Evolutionary conservation across 345 rosid genomes (phyloP), one percentile per base, ranked within the genome.

Genomic region (Melaleuca alternifolia): DNA sequence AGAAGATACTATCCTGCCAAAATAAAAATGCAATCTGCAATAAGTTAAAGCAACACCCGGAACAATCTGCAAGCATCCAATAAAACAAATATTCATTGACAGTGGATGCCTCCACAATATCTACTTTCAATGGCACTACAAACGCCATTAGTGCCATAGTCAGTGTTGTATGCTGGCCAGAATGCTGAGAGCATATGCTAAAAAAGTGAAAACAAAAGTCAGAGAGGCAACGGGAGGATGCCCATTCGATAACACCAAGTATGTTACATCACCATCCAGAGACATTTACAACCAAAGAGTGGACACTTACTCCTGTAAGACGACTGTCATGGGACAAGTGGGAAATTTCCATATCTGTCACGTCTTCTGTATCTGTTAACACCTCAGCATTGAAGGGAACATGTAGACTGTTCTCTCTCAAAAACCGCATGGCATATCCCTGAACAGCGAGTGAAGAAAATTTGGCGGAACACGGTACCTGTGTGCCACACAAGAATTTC

Each of bases 1-100:
- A 95, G 89, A 98, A 98, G 85, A 98, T 94, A 91, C 96, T 95
- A 91, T 96, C 97, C 99, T 98, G 98, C 88, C 4, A 11, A 71
- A 71, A 71, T 9, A 71, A 65, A 30, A 71, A 71, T 37, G 48
- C 26, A 37, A 71, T 71, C 48, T 71, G 81, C 48, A 18, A 48
- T 71, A 71, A 71, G 81, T 71, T 71, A 71, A 71, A 71, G 48
- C 48, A 71, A 71, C 48, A 37, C 24, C 81, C 10, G 26, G 48
- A 71, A 71, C 79, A 18, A 37, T 71, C 48, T 37, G 48, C 48
- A 71, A 37, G 81, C 81, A 37, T 71, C 48, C 81, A 71, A 71
- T 71, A 18, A 37, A 71, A 71, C 48, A 10, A 71, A 71, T 18
- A 71, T 71, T 71, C 23, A 7, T 48, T 18, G 81, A 71, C 13